These are phyloP conservation scores for Trichaptum fuscoviolaceum DNA, from an alignment of 768 basidiomycete species.

Conservation along the genomic window DNA sequence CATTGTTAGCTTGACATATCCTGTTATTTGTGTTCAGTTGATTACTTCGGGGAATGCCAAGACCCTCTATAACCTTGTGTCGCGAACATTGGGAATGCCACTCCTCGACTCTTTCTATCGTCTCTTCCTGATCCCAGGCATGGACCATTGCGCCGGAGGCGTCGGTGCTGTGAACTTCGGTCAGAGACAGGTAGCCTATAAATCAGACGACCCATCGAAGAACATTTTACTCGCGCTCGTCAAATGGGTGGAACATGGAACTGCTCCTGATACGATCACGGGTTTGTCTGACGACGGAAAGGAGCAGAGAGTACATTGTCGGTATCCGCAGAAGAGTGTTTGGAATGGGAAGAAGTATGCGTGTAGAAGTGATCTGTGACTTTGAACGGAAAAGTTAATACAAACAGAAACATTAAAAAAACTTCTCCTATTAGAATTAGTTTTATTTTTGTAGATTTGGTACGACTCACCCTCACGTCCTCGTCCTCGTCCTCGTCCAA, in stretches of 20 bases:
- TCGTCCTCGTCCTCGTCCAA: no score
- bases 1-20: not conserved
- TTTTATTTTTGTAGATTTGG: no score
- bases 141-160: conserved; percentile 28
- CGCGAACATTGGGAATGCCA: conserved; percentile 15
- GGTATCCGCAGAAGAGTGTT: conserved; percentile 4
- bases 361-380: no score
- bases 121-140: conserved; percentile 28
- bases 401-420: no score
- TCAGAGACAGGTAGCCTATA: conserved; percentile 17
- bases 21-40: conserved; percentile 20
- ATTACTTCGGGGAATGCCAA: conserved; percentile 25
- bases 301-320: conserved; percentile 1
- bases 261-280: conserved; percentile 4
- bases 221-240: conserved; percentile 7
- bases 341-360: not conserved
- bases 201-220: conserved; percentile 4
- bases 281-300: not conserved
- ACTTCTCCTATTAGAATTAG: no score
- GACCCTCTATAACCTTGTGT: conserved; percentile 18
- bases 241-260: conserved; percentile 7
- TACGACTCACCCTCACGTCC: no score
- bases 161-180: conserved; percentile 25
- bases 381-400: no score
- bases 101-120: conserved; percentile 26